These are phyloP conservation scores for Zymoseptoria crescenta DNA, from an alignment of 2,329 filamentous ascomycete genomes.

Conservation along the genomic window DNA sequence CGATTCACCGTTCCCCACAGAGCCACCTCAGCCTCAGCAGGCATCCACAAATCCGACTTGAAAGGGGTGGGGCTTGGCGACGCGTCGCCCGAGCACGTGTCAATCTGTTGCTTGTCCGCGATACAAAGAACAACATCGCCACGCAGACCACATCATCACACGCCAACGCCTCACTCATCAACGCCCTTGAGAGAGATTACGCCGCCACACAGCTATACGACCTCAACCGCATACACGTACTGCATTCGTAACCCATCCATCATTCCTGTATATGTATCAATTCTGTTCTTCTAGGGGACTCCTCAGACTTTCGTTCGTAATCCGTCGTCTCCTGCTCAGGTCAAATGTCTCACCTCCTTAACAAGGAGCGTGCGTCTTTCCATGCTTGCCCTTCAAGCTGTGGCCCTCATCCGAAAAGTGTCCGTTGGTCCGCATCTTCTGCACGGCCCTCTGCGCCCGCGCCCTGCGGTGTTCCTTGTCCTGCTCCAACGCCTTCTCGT, in stretches of 20 bases:
- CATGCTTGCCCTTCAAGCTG: conserved; percentile 79
- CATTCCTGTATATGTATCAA: neutral
- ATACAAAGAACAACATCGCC: neutral
- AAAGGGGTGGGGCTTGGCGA: neutral
- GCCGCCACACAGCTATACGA: neutral
- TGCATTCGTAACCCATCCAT: neutral
- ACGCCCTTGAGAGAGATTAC: neutral
- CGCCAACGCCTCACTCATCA: neutral
- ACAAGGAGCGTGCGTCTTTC: conserved; percentile 84
- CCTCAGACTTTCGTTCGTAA: neutral
- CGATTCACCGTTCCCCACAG: neutral
- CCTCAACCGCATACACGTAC: neutral
- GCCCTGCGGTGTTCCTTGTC: conserved; percentile 47
- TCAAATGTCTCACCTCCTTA: conserved; percentile 35
- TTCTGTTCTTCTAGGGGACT: neutral
- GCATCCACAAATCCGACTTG: neutral
- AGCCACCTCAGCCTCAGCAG: neutral
- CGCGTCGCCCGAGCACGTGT: neutral
- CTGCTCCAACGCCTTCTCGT: conserved; percentile 60
- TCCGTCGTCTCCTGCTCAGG: neutral
- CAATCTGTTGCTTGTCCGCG: neutral
- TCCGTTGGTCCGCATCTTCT: conserved; percentile 30
- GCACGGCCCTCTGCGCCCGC: conserved; percentile 12
- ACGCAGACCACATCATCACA: neutral
- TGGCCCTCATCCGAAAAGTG: conserved; percentile 67